Conservation (phyloP, 1,139 yeast species). For the Sugiyamaella novakii region DNA sequence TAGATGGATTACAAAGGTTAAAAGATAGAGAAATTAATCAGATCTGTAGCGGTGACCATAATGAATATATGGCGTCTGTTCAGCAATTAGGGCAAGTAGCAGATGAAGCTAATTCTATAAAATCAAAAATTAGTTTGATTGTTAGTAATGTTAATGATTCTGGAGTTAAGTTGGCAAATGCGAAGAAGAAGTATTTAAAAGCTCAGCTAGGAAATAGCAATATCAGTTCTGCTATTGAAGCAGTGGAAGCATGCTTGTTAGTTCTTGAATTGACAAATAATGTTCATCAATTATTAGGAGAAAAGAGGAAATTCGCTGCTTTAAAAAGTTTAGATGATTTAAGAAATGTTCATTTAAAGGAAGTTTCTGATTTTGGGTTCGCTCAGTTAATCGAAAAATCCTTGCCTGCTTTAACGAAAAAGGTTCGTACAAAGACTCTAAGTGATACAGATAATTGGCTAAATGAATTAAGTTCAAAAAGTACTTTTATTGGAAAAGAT, state of each 20-base stretch:
- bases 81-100: constrained; percentile 61
- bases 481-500: constrained; percentile 60
- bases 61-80: constrained; percentile 52
- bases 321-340: constrained; percentile 79
- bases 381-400: constrained; percentile 62
- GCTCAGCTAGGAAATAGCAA: constrained; percentile 38
- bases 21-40: constrained; percentile 68
- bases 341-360: constrained; percentile 63
- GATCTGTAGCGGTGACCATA: constrained; percentile 64
- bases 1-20: constrained; percentile 58
- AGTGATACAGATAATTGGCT: constrained; percentile 74
- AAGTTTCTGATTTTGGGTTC: constrained; percentile 74
- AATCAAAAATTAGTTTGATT: constrained; percentile 54
- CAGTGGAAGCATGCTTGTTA: constrained; percentile 61
- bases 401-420: constrained; percentile 72
- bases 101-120: constrained; percentile 55
- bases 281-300: constrained; percentile 76
- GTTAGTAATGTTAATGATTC: constrained; percentile 59
- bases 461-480: constrained; percentile 61
- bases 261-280: constrained; percentile 85
- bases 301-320: constrained; percentile 80
- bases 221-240: constrained; percentile 42
- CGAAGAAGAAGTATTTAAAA: constrained; percentile 40
- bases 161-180: constrained; percentile 61
- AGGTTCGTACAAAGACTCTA: constrained; percentile 79